Evolutionary conservation across 805 yeast species (phyloP).

Genomic region (Barnettozyma populi): DNA sequence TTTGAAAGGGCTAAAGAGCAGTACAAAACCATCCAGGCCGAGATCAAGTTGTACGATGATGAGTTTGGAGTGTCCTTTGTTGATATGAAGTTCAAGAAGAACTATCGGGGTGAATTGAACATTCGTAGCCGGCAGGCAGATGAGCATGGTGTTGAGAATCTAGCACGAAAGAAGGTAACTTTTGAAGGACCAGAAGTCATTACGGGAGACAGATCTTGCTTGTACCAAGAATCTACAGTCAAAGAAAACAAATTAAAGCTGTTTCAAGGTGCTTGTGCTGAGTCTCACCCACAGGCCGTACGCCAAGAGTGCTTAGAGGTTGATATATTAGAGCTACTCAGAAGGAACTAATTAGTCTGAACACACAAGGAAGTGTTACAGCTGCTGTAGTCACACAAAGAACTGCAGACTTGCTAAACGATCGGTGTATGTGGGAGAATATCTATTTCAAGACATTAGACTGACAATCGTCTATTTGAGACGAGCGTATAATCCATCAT

Average conservation of each 20-base stretch:
- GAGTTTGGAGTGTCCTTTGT: background rate
- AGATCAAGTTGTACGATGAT: constrained; percentile 1
- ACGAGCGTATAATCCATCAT: no score
- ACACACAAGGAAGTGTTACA: no score
- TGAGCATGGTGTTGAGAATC: background rate
- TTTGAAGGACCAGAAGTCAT: background rate
- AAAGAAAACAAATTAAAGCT: background rate
- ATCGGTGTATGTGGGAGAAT: no score
- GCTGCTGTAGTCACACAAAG: no score
- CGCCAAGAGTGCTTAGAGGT: background rate
- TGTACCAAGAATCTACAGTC: background rate
- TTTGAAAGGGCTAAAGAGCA: background rate
- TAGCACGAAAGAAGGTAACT: background rate
- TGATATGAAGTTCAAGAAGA: background rate
- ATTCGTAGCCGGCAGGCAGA: background rate
- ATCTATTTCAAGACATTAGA: no score
- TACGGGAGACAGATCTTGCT: background rate
- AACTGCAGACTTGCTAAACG: no score
- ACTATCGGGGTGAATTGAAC: background rate
- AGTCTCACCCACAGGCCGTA: background rate
- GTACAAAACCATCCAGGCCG: background rate
- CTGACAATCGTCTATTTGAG: no score
- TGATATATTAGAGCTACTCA: background rate
- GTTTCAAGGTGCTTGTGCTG: background rate
- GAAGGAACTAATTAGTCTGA: background rate